phyloP scores from a whole-genome alignment of 2,329 filamentous ascomycete genomes.

The Lecanosticta acicola region DNA sequence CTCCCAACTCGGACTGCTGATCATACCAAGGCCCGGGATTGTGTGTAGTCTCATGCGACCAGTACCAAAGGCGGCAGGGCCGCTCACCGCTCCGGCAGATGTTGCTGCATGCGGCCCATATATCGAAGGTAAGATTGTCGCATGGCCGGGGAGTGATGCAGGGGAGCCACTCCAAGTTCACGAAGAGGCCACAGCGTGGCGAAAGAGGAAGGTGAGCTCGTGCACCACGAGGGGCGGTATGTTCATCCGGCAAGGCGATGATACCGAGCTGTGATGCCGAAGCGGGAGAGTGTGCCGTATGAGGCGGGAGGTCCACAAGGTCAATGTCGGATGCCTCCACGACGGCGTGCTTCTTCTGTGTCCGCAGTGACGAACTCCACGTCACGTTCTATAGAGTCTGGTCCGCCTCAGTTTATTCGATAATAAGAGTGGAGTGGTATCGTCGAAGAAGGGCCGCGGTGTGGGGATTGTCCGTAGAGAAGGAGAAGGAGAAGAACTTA shows the following conservation, averaged over 20 bases:
- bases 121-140: background rate
- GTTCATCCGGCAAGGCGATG: background rate
- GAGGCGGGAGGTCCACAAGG: background rate
- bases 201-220: background rate
- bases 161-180: background rate
- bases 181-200: background rate
- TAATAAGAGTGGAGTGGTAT: too few relatives aligned
- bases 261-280: too few relatives aligned
- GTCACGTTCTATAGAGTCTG: background rate
- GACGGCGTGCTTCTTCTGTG: background rate
- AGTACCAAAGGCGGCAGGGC: too few relatives aligned
- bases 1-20: background rate
- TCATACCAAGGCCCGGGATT: background rate
- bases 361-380: background rate
- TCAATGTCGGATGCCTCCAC: background rate
- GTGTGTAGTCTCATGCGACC: background rate
- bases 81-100: background rate
- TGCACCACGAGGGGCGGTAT: background rate
- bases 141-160: background rate
- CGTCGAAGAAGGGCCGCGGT: too few relatives aligned
- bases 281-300: background rate
- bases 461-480: too few relatives aligned
- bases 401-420: background rate
- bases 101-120: background rate
- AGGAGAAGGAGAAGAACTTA: too few relatives aligned